These are phyloP conservation scores for Zygotorulaspora chibaensis DNA, from an alignment of 805 yeast genomes.

Conservation along the genomic window DNA sequence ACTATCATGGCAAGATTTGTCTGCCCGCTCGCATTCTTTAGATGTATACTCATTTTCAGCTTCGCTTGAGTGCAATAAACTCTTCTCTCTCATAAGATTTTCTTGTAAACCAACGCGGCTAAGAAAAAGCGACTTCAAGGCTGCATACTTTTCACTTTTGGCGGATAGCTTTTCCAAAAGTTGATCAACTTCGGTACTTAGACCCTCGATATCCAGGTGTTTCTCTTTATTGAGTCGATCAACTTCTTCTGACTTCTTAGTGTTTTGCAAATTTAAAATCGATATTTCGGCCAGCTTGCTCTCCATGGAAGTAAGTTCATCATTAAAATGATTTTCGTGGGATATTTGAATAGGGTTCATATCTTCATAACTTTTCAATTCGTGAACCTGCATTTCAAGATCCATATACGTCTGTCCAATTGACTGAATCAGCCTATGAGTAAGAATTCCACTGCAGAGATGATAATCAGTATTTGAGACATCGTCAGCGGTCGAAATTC, in stretches of 20 bases:
- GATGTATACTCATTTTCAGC: constrained; percentile 64
- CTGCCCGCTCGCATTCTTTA: constrained; percentile 53
- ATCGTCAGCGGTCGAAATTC: constrained; percentile 43
- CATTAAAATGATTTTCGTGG: constrained; percentile 41
- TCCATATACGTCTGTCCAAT: constrained; percentile 47
- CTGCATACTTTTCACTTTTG: constrained; percentile 9
- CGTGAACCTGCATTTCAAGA: constrained; percentile 42
- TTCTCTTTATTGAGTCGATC: constrained; percentile 31
- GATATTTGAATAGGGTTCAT: constrained; percentile 40
- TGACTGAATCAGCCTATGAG: constrained; percentile 60
- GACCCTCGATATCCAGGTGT: constrained; percentile 23
- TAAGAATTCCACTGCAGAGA: constrained; percentile 42
- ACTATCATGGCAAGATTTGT: constrained; percentile 46
- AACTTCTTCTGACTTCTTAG: constrained; percentile 32
- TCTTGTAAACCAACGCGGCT: constrained; percentile 44
- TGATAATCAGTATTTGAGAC: constrained; percentile 36
- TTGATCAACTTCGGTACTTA: constrained; percentile 31
- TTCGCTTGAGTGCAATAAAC: constrained; percentile 42
- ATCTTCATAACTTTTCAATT: constrained; percentile 43
- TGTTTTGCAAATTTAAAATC: constrained; percentile 6
- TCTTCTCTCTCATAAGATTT: constrained; percentile 41
- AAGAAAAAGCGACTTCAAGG: constrained; percentile 19
- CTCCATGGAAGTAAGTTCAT: constrained; percentile 44
- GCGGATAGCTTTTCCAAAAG: constrained; percentile 20
- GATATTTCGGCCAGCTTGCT: constrained; percentile 44